A percentile compares a stretch with the other conserved stretches of the same genome.
These are phyloP conservation scores for Tuber borchii DNA, from an alignment of 495 filamentous ascomycete species.

Conservation along the genomic window DNA sequence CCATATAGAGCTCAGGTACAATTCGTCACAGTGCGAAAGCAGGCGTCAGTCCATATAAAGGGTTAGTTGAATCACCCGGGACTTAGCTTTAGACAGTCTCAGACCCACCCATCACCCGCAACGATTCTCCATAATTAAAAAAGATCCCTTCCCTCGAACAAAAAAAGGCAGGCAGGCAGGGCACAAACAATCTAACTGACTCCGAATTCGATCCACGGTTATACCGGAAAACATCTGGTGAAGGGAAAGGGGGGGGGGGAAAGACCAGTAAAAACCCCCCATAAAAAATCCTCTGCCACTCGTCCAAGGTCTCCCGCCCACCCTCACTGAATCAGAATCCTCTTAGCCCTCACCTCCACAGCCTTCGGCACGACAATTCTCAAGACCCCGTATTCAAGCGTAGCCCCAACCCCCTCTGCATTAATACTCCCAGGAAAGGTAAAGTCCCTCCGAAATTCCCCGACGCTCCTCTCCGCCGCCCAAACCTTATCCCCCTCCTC, in stretches of 20 bases:
- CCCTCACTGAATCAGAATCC: slow-evolving; percentile 54
- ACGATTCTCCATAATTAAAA: neutral
- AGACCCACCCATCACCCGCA: neutral
- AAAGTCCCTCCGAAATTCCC: slow-evolving; percentile 74
- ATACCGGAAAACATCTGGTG: slow-evolving; percentile 12
- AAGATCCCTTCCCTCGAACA: neutral
- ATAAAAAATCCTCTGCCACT: neutral
- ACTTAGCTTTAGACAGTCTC: too few relatives aligned
- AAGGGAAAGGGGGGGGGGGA: neutral
- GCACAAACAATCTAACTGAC: neutral
- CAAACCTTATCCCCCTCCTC: slow-evolving; percentile 49
- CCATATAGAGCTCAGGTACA: neutral
- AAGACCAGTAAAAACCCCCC: neutral
- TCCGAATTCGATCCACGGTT: slow-evolving; percentile 2
- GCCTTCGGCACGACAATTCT: slow-evolving; percentile 71
- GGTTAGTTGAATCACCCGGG: neutral
- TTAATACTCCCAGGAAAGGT: slow-evolving; percentile 68
- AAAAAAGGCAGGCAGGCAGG: neutral
- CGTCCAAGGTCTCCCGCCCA: neutral
- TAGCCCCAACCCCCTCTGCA: slow-evolving; percentile 68
- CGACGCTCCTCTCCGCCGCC: slow-evolving; percentile 71
- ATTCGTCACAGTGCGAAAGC: neutral
- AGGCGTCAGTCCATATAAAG: neutral
- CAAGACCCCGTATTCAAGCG: slow-evolving; percentile 67
- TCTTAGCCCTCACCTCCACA: slow-evolving; percentile 49